Base-by-base conservation (phyloP, 2,329 filamentous ascomycete species). In the Colletotrichum noveboracense region DNA sequence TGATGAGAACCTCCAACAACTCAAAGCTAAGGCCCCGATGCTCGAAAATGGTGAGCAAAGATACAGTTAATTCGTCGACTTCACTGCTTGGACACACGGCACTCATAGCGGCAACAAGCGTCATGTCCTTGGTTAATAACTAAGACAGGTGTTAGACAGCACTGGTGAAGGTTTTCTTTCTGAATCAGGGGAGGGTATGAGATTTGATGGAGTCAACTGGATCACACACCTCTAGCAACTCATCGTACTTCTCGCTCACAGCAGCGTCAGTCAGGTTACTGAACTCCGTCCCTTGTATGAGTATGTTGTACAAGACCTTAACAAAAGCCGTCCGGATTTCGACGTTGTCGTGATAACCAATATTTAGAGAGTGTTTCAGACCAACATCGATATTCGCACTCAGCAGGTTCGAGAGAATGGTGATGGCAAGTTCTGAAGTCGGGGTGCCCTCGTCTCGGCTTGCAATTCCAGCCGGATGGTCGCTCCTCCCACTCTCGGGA, bases 351-450 rank as follows among this genome's bases (percentile, higher is more conserved):
- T 94, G 92, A 79, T 94, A 94, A 14, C 93, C 93, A 75, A 94
- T 93, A 76, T 91, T 92, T 16, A 94, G 84, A 3, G 92, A 94
- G 80, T 94, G 92, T 80, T 94, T 94, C 64, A 94, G 83, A 4
- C 93, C 93, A 48, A 94, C 92, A 78, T 94, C 93, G 36, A 94
- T 93, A 77, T 94, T 94, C 5, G 93, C 92, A 79, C 92, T 94
- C 9, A 94, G 84, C 2, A 94, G 87, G 78, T 94, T 94, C 2
- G 92, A 94, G 14, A 94, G 84, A 16, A 93, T 93, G 13, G 89
- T 91, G 77, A 94, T 94, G 6, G 92, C 90, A 36, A 94, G 86
- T 76, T 94, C 92, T 6, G 91, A 89, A 36, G 88, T 89, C 2
- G 90, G 89, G 16, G 87, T 84, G 14, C 85, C 82, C 65, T 93